Percentiles rank a stretch among this genome's conserved stretches.
Evolutionary conservation across 2,329 filamentous ascomycete species (phyloP).

Genomic region (Colletotrichum liaoningense): DNA sequence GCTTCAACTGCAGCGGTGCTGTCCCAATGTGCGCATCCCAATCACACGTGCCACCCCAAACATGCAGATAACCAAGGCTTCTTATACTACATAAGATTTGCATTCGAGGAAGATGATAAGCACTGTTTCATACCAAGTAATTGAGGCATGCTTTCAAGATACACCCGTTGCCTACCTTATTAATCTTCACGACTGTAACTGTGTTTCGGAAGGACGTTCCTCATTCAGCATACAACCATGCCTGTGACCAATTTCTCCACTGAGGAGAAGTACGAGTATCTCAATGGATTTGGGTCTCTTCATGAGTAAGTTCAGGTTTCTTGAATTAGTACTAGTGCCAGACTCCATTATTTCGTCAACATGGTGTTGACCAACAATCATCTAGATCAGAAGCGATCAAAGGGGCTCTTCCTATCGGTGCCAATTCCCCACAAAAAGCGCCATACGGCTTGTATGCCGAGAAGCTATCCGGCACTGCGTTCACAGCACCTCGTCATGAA

Average conservation of each 20-base stretch:
- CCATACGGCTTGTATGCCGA: slow-evolving; percentile 78
- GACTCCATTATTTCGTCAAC: slow-evolving; percentile 1
- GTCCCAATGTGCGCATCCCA: background rate
- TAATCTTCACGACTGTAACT: background rate
- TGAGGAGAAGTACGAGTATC: slow-evolving; percentile 68
- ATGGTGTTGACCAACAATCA: background rate
- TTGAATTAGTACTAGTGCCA: background rate
- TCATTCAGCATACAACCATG: slow-evolving; percentile 40
- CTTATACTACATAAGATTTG: background rate
- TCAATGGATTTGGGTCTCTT: slow-evolving; percentile 76
- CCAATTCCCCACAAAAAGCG: slow-evolving; percentile 79
- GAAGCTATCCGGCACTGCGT: slow-evolving; percentile 70
- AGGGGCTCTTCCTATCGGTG: slow-evolving; percentile 73
- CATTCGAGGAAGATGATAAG: background rate
- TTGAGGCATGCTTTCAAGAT: background rate
- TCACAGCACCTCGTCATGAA: slow-evolving; percentile 68
- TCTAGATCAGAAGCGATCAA: slow-evolving; percentile 72
- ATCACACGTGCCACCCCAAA: background rate
- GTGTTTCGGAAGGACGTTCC: background rate
- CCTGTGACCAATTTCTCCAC: slow-evolving; percentile 49
- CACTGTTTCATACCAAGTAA: no score
- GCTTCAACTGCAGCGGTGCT: background rate
- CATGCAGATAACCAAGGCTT: background rate
- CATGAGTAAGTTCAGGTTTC: slow-evolving; percentile 66
- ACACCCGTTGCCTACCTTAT: background rate